phyloP scores from a whole-genome alignment of 495 filamentous ascomycete genomes.

The Pyrenopolyporus hunteri region DNA sequence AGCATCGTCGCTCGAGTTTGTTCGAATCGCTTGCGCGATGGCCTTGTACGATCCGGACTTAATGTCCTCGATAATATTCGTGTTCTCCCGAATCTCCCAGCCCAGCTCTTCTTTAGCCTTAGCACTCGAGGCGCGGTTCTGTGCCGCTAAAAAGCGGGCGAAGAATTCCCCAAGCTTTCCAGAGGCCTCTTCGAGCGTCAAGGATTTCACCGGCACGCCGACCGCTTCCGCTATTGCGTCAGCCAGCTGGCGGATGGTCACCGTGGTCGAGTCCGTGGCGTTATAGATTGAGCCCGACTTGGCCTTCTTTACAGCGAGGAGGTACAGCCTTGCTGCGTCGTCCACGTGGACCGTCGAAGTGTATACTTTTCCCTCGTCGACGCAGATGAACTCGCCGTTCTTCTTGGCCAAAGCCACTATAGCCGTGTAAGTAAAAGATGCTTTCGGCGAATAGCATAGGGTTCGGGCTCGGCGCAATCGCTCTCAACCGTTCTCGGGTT shows the following conservation, averaged over 20 bases:
- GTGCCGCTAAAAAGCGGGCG: constrained; percentile 34
- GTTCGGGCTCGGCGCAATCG: not conserved
- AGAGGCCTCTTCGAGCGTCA: constrained; percentile 35
- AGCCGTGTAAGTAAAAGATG: not conserved
- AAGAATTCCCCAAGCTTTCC: constrained; percentile 38
- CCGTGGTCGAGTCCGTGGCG: constrained; percentile 30
- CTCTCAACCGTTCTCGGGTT: not conserved
- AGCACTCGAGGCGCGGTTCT: constrained; percentile 40
- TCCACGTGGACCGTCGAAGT: constrained; percentile 49
- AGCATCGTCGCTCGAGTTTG: not conserved
- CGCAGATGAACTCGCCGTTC: constrained; percentile 32
- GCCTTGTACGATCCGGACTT: constrained; percentile 29
- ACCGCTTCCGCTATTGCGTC: constrained; percentile 41
- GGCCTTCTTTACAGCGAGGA: constrained; percentile 42
- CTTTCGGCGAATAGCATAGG: not conserved
- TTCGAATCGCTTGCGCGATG: constrained; percentile 24
- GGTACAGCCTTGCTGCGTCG: constrained; percentile 49
- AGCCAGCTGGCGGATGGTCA: constrained; percentile 40
- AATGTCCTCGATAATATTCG: constrained; percentile 42
- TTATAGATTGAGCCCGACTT: constrained; percentile 43
- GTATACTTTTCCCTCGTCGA: constrained; percentile 29
- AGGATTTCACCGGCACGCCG: constrained; percentile 32
- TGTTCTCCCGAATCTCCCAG: constrained; percentile 42
- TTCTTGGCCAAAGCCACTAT: constrained; percentile 26
- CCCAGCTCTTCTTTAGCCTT: constrained; percentile 47